Base-by-base conservation (phyloP, 139 green algal genomes). In the Chlamydomonas sp. region DNA sequence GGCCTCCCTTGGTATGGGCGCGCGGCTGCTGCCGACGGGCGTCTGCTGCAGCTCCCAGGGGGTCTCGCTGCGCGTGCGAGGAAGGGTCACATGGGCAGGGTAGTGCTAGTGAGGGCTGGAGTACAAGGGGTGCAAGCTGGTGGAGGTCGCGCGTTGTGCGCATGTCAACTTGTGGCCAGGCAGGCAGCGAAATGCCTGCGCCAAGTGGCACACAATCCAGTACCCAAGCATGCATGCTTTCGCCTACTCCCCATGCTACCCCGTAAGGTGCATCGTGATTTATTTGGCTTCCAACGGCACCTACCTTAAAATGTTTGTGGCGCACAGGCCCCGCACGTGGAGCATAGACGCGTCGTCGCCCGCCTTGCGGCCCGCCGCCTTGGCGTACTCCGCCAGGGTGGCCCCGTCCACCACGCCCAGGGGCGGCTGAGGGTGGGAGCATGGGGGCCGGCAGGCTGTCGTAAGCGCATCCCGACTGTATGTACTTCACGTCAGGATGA, bases 391-490 rank as follows among this genome's bases (percentile, higher is more conserved):
- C 80, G 97, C 96, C 61, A 98, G 92, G 3, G 93, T 94, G 16
- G 90, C 66, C 58, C 73, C 81, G 61, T 99, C 95, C 63, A 98
- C 97, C 82, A 98, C 89, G 90, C 97, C 88, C 84, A 99, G 85
- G 1, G 96, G 96, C 5, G 94, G 73, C 83, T 87, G 66, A 4
- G 12, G 62, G 63, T n/a, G 58, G 49, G 67, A 67, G 17, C n/a
- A 8, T 64, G 7, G 5, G 5, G 60, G 15, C 8, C 60, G 77
- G 71, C 67, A 86, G 66, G 67, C n/a, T 17, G 68, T 60, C 20
- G 17, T 49, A 49, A 49, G 31, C 0, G 31, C 31, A 49, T 49
- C 31, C 31, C 31, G 31, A 49, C 31, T 49, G 31, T 49, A 49
- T 49, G 31, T 49, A 49, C 31, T 49, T 49, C 31, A 17, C 75